Percentiles rank a stretch among this genome's conserved stretches.
Evolutionary conservation across 768 basidiomycete species (phyloP).

Genomic region (Tylopilus plumbeoviolaceoides): DNA sequence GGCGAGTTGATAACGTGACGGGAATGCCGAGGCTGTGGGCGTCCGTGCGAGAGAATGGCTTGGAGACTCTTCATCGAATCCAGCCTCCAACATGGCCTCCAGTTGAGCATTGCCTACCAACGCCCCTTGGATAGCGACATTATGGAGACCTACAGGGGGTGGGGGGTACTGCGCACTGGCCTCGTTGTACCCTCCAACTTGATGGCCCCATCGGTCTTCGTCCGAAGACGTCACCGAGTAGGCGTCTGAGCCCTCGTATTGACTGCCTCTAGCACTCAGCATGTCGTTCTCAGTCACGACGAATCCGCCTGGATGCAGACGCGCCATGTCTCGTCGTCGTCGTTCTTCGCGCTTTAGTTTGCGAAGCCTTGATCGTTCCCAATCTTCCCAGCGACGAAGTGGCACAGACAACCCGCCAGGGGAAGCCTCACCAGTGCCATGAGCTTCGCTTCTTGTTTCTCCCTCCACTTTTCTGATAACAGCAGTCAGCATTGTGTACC

Average conservation of each 20-base stretch:
- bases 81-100: constrained; percentile 88
- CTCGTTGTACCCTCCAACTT: constrained; percentile 96
- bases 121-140: constrained; percentile 34
- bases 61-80: constrained; percentile 65
- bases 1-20: constrained; percentile 59
- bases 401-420: constrained; percentile 66
- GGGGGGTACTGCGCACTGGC: constrained; percentile 72
- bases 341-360: constrained; percentile 87
- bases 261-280: constrained; percentile 25
- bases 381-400: constrained; percentile 97
- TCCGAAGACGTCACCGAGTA: constrained; percentile 81
- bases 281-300: constrained; percentile 58
- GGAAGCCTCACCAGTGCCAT: constrained; percentile 59
- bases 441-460: constrained; percentile 75
- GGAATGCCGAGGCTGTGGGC: constrained; percentile 30
- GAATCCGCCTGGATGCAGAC: constrained; percentile 67
- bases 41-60: constrained; percentile 43
- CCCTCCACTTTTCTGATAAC: constrained; percentile 85
- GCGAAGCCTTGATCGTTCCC: constrained; percentile 92
- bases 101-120: constrained; percentile 71
- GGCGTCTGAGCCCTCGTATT: constrained; percentile 43
- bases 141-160: constrained; percentile 69
- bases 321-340: constrained; percentile 76
- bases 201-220: constrained; percentile 92
- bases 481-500: constrained; percentile 9